phyloP scores from a whole-genome alignment of 1,284 basidiomycete species.

The Ustilago trichophora region DNA sequence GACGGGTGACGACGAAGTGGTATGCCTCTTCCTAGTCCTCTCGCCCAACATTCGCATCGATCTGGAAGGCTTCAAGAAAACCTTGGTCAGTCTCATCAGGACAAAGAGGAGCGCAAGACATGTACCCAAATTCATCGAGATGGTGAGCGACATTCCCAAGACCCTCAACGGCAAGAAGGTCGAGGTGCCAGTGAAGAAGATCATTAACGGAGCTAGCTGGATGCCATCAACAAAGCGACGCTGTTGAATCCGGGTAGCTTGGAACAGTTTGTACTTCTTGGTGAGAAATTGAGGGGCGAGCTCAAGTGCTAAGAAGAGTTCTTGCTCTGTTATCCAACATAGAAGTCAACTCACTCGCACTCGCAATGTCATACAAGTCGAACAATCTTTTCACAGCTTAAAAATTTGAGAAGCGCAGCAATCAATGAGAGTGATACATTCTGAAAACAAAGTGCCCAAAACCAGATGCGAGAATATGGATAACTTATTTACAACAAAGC shows the following conservation, averaged over 20 bases:
- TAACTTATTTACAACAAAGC: too few species aligned
- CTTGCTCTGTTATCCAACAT: too few species aligned
- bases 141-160: constrained; percentile 78
- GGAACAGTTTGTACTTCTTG: constrained; percentile 73
- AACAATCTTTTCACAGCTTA: too few species aligned
- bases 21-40: constrained; percentile 82
- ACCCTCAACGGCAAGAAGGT: constrained; percentile 87
- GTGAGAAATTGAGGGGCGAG: constrained; percentile 70
- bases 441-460: too few species aligned
- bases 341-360: too few species aligned
- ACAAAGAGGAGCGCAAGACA: constrained; percentile 71
- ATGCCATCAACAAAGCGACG: constrained; percentile 79
- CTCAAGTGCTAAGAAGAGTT: constrained; percentile 29
- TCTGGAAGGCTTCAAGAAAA: constrained; percentile 70
- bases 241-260: constrained; percentile 80
- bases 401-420: too few species aligned
- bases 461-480: too few species aligned
- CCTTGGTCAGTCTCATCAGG: constrained; percentile 72
- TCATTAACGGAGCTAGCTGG: constrained; percentile 82
- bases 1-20: constrained; percentile 79
- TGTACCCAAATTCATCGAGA: constrained; percentile 72
- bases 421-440: too few species aligned
- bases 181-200: constrained; percentile 82
- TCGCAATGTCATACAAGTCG: too few species aligned
- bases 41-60: constrained; percentile 36